Conservation (phyloP, 768 basidiomycete genomes). For the Plicaturopsis crispa region DNA sequence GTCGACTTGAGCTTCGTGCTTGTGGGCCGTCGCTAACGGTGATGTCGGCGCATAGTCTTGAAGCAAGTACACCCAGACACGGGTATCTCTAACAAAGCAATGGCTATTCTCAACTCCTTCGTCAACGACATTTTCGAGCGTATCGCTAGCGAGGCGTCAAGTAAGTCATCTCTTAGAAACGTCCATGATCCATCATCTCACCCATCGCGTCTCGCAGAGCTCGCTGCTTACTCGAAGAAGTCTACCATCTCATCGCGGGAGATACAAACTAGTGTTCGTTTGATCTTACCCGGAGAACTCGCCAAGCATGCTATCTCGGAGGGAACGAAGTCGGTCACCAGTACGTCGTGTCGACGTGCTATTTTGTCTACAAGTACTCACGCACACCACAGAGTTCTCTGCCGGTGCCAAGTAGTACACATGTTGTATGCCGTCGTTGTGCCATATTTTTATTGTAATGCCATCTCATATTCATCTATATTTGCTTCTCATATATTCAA, state of each 20-base stretch:
- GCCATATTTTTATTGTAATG: no score
- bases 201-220: no score
- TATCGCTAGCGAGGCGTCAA: slow-evolving; percentile 67
- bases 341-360: no score
- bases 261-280: slow-evolving; percentile 62
- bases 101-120: slow-evolving; percentile 80
- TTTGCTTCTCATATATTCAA: no score
- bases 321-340: slow-evolving; percentile 63
- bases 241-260: slow-evolving; percentile 70
- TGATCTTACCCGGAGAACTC: slow-evolving; percentile 66
- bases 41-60: slow-evolving; percentile 40
- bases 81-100: slow-evolving; percentile 87
- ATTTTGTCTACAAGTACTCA: no score
- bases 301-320: slow-evolving; percentile 74
- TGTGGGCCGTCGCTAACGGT: not conserved
- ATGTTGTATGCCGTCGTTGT: no score
- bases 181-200: no score
- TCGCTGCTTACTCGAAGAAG: slow-evolving; percentile 65
- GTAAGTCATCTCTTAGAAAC: slow-evolving; percentile 30
- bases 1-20: slow-evolving; percentile 8
- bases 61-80: slow-evolving; percentile 93
- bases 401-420: no score
- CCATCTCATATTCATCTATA: no score
- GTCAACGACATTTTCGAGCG: slow-evolving; percentile 84
- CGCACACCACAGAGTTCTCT: no score